Evolutionary conservation across 2,329 filamentous ascomycete genomes (phyloP).

Genomic region (Monilinia vaccinii-corymbosi): DNA sequence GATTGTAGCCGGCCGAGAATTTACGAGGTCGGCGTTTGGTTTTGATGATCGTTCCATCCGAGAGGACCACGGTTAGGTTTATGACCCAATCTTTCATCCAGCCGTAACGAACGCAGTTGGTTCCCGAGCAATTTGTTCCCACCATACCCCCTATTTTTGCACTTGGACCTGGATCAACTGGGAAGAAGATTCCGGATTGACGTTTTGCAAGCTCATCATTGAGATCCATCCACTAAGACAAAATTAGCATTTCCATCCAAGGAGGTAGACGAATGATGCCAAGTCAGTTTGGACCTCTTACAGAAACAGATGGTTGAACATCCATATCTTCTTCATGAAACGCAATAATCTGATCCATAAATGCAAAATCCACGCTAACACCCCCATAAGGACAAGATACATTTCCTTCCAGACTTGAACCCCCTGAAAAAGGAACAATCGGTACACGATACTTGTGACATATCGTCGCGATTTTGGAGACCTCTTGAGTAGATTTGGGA

Average conservation of each 20-base stretch:
- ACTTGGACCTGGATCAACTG: slow-evolving; percentile 65
- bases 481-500: slow-evolving; percentile 50
- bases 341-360: slow-evolving; percentile 74
- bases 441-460: slow-evolving; percentile 75
- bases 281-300: background rate
- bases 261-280: background rate
- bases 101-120: slow-evolving; percentile 71
- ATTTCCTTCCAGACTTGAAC: slow-evolving; percentile 80
- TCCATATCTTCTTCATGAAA: slow-evolving; percentile 87
- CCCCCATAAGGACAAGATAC: slow-evolving; percentile 82
- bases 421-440: slow-evolving; percentile 75
- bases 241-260: background rate
- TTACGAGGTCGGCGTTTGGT: slow-evolving; percentile 70
- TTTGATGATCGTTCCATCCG: slow-evolving; percentile 72
- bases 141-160: slow-evolving; percentile 80
- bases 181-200: slow-evolving; percentile 75
- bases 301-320: slow-evolving; percentile 75
- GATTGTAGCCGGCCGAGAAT: slow-evolving; percentile 74
- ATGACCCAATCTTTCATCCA: slow-evolving; percentile 88
- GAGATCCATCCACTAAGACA: slow-evolving; percentile 66
- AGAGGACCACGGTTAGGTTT: slow-evolving; percentile 71
- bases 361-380: slow-evolving; percentile 79
- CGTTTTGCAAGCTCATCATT: slow-evolving; percentile 64
- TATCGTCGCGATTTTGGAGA: slow-evolving; percentile 51
- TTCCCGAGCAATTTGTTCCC: slow-evolving; percentile 68